phyloP scores from a whole-genome alignment of 1,139 yeast species.

The Spencermartinsiella ligniputridi region DNA sequence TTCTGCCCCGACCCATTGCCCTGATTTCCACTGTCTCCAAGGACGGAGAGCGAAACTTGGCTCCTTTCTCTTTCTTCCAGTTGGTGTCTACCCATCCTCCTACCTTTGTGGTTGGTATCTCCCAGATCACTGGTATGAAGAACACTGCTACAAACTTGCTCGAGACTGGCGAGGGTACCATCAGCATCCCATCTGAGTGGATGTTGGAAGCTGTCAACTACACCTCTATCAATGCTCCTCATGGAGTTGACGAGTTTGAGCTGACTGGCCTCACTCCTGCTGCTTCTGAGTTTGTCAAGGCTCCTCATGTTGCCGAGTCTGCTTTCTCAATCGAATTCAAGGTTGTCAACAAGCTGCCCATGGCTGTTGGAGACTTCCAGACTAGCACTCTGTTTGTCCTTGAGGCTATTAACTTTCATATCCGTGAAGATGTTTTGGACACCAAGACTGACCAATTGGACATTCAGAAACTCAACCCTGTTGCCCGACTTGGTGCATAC shows the following conservation, averaged over 20 bases:
- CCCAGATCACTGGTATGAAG: constrained; percentile 41
- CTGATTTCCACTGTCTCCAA: constrained; percentile 46
- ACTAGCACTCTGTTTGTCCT: constrained; percentile 45
- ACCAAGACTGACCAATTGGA: constrained; percentile 41
- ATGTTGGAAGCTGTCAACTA: constrained; percentile 59
- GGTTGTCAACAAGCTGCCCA: constrained; percentile 43
- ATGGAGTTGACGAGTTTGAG: constrained; percentile 51
- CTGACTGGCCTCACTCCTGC: constrained; percentile 51
- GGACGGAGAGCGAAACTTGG: constrained; percentile 47
- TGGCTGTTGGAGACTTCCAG: constrained; percentile 39
- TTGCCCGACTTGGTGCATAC: constrained; percentile 54
- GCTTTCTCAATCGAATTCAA: constrained; percentile 59
- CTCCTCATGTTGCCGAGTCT: constrained; percentile 57
- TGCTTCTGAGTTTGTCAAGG: constrained; percentile 43
- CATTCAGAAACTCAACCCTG: constrained; percentile 48
- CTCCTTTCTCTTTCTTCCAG: constrained; percentile 57
- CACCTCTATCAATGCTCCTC: constrained; percentile 46
- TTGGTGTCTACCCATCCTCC: constrained; percentile 55
- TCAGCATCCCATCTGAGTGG: constrained; percentile 61
- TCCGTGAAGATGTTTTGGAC: constrained; percentile 51
- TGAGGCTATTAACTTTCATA: constrained; percentile 57
- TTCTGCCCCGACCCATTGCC: constrained; percentile 59
- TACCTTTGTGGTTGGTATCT: constrained; percentile 48
- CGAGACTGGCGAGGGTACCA: constrained; percentile 52
- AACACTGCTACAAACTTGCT: constrained; percentile 49